Evolutionary conservation across 768 basidiomycete species (phyloP).

Genomic region (Candolleomyces efflorescens): DNA sequence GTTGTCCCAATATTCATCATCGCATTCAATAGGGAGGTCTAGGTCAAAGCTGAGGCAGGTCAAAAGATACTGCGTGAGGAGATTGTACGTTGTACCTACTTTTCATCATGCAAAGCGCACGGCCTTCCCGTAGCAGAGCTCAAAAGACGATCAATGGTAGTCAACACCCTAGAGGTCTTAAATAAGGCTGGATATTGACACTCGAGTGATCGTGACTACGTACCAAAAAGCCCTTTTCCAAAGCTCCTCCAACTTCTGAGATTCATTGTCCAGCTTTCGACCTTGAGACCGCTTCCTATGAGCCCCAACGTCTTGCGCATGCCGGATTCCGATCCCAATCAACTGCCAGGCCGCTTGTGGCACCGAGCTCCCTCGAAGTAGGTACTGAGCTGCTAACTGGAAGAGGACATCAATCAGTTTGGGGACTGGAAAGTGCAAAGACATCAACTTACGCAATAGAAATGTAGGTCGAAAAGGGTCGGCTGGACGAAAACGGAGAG

Average conservation of each 20-base stretch:
- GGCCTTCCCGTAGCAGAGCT: constrained; percentile 59
- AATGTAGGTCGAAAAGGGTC: constrained; percentile 66
- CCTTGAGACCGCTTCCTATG: constrained; percentile 48
- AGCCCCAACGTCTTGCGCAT: constrained; percentile 75
- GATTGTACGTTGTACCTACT: constrained; percentile 34
- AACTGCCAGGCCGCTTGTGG: constrained; percentile 67
- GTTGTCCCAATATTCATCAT: constrained; percentile 42
- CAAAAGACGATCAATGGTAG: constrained; percentile 27
- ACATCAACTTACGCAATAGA: constrained; percentile 43
- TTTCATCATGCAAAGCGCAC: constrained; percentile 63
- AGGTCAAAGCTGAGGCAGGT: constrained; percentile 50
- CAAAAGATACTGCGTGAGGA: not conserved
- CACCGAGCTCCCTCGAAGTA: constrained; percentile 51
- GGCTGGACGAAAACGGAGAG: constrained; percentile 47
- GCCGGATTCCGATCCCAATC: constrained; percentile 65
- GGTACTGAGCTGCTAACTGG: constrained; percentile 41
- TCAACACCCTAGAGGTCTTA: constrained; percentile 19
- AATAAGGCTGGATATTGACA: not conserved
- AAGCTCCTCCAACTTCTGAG: too few relatives aligned
- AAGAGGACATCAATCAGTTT: not conserved
- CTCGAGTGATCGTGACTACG: not conserved
- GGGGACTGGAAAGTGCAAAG: constrained; percentile 16
- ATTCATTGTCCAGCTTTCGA: too few relatives aligned
- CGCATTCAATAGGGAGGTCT: constrained; percentile 58
- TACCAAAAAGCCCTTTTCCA: constrained; percentile 55